Percentiles rank a stretch among this genome's conserved stretches.
Evolutionary conservation across 371 early-diverging fungal species (phyloP).

Genomic region (Lichtheimia ornata): DNA sequence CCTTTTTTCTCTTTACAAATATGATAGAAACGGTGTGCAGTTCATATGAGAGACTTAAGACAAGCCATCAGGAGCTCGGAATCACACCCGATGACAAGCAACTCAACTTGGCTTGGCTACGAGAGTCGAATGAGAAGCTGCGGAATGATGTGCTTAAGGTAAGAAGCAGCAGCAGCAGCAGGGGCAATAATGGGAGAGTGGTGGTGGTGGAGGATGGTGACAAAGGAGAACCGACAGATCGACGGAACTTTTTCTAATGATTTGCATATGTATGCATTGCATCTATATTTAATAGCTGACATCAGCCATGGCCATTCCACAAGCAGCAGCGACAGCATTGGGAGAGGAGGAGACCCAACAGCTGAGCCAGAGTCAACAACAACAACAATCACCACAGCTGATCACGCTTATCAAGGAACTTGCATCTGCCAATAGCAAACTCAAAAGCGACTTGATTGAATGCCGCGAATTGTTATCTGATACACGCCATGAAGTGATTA

Average conservation of each 20-base stretch:
- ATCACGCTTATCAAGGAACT: constrained; percentile 46
- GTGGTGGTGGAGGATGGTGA: neutral
- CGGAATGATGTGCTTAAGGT: constrained; percentile 45
- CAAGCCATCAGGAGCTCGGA: constrained; percentile 29
- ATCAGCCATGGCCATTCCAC: neutral
- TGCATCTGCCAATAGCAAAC: constrained; percentile 43
- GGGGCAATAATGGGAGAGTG: neutral
- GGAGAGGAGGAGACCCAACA: neutral
- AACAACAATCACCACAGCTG: constrained; percentile 12
- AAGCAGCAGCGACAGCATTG: neutral
- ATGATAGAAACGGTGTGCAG: constrained; percentile 25
- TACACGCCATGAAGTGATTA: constrained; percentile 27
- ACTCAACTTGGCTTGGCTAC: constrained; percentile 31
- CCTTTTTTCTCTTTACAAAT: too few relatives aligned
- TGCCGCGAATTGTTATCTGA: constrained; percentile 40
- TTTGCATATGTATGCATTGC: too few relatives aligned
- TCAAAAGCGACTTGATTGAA: constrained; percentile 41
- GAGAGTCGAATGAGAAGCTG: constrained; percentile 43
- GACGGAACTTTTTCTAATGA: too few relatives aligned
- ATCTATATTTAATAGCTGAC: constrained; percentile 22
- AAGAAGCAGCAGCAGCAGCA: neutral
- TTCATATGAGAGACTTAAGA: constrained; percentile 33
- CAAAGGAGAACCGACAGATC: neutral
- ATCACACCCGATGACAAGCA: constrained; percentile 17
- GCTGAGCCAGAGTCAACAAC: neutral